phyloP scores from a whole-genome alignment of 1,284 basidiomycete genomes.

The Trametes pubescens region DNA sequence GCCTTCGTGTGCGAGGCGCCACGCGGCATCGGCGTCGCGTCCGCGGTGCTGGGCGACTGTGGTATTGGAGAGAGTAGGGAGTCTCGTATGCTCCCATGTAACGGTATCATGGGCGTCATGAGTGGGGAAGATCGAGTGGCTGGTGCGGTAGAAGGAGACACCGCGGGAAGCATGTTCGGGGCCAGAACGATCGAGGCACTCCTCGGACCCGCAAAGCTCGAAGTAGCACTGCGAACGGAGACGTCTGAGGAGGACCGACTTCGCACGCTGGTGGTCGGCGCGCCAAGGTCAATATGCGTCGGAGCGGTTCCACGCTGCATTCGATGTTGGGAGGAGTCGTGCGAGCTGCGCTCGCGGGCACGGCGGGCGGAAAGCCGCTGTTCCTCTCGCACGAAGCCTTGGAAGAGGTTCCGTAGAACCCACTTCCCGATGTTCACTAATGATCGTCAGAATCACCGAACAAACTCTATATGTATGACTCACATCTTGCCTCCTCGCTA shows the following conservation, averaged over 20 bases:
- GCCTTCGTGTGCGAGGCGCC: constrained; percentile 26
- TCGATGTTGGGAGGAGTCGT: constrained; percentile 33
- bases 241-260: constrained; percentile 45
- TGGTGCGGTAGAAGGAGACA: constrained; percentile 57
- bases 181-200: constrained; percentile 58
- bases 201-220: constrained; percentile 17
- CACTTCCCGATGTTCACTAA: constrained; percentile 85
- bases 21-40: constrained; percentile 45
- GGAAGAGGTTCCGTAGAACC: constrained; percentile 79
- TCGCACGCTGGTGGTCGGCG: constrained; percentile 36
- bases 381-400: constrained; percentile 74
- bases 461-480: constrained; percentile 43
- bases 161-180: constrained; percentile 70
- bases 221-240: constrained; percentile 28
- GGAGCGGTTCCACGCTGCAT: constrained; percentile 40
- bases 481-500: constrained; percentile 83
- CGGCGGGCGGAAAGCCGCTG: constrained; percentile 51
- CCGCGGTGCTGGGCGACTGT: constrained; percentile 45
- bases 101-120: constrained; percentile 64
- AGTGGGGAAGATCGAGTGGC: constrained; percentile 59
- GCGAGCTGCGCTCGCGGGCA: constrained; percentile 42
- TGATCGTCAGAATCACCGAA: background rate
- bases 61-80: constrained; percentile 45
- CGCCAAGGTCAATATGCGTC: constrained; percentile 43
- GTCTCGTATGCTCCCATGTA: constrained; percentile 44